Base-by-base conservation (phyloP, 208 protist species). In the Trypanosoma avium region DNA sequence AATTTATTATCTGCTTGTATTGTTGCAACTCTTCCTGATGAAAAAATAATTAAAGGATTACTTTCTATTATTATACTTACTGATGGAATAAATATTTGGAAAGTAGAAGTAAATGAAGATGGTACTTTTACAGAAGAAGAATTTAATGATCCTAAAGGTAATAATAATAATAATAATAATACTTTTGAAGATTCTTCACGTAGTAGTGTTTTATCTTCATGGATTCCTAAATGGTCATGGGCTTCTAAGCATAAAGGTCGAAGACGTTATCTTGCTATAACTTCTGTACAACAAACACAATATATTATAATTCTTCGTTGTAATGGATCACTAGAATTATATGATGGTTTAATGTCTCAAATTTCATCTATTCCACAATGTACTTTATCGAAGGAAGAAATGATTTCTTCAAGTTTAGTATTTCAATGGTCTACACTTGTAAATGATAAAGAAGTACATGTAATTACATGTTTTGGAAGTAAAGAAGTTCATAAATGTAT, bases 321-420 rank as follows among this genome's bases (percentile, higher is more conserved):
- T 63, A 84, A 77, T 49, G 89, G 89, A 21, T 70, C 78, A 62
- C 29, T 93, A 10, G 79, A 91, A 65, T 45, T 93, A 26, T 88
- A 88, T 57, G 69, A 83, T 42, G 35, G 54, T 35, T 47, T 62
- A 15, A 33, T 88, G 56, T 22, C 27, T 22, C 46, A 73, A 22
- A 38, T 72, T 10, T 29, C 57, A 58, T 17, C 67, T 13, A 73
- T 70, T 42, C 71, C 80, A 0, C 63, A 74, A 12, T 81, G 82
- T 56, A 27, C 70, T 42, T 45, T 94, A n/a, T 71, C 76, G 0
- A 59, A 36, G 9, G 46, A 61, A 8, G 56, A 77, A 24, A 52
- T 78, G 35, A 13, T n/a, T 50, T 35, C 32, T 29, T 71, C 9
- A 26, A 64, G 30, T 8, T 9, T 43, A 9, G 35, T 67, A 19